These are phyloP conservation scores for Fonsecaea nubica DNA, from an alignment of 2,329 filamentous ascomycete genomes.

Conservation along the genomic window DNA sequence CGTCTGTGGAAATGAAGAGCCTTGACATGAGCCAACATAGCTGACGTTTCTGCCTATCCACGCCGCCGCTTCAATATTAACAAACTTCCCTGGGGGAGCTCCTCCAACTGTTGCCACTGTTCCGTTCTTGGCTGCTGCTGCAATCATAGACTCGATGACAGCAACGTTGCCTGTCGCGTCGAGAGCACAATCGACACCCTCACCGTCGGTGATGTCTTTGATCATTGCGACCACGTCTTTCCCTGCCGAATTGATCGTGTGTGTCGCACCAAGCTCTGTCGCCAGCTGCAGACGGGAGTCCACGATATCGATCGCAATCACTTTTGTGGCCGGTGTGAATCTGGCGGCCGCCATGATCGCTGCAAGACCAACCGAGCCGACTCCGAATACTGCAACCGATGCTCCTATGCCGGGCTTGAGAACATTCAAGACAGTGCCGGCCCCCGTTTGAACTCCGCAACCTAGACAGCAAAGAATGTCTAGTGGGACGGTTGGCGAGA, in stretches of 20 bases:
- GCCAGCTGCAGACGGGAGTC: constrained; percentile 52
- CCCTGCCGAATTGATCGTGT: constrained; percentile 45
- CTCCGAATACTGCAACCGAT: constrained; percentile 43
- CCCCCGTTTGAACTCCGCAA: constrained; percentile 42
- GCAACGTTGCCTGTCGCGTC: constrained; percentile 28
- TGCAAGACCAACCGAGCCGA: constrained; percentile 43
- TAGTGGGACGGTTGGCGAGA: constrained; percentile 25
- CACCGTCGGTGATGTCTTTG: constrained; percentile 34
- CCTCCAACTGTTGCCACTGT: constrained; percentile 28
- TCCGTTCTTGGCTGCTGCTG: constrained; percentile 11
- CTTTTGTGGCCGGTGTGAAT: constrained; percentile 30
- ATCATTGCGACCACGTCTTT: constrained; percentile 41
- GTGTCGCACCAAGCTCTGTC: constrained; percentile 53
- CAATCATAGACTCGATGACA: constrained; percentile 26
- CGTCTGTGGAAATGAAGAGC: constrained; percentile 21
- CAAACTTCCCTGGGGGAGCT: constrained; percentile 14
- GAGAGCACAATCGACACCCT: constrained; percentile 29
- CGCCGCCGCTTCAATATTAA: constrained; percentile 10
- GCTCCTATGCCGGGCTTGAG: constrained; percentile 21
- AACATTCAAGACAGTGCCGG: constrained; percentile 37
- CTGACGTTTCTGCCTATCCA: constrained; percentile 13
- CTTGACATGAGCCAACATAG: constrained; percentile 27
- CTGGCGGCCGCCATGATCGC: constrained; percentile 44
- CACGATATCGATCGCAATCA: constrained; percentile 57
- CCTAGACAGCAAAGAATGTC: constrained; percentile 40